These are phyloP conservation scores for Paracoccidioides lutzii DNA, from an alignment of 2,329 filamentous ascomycete species.

Conservation along the genomic window DNA sequence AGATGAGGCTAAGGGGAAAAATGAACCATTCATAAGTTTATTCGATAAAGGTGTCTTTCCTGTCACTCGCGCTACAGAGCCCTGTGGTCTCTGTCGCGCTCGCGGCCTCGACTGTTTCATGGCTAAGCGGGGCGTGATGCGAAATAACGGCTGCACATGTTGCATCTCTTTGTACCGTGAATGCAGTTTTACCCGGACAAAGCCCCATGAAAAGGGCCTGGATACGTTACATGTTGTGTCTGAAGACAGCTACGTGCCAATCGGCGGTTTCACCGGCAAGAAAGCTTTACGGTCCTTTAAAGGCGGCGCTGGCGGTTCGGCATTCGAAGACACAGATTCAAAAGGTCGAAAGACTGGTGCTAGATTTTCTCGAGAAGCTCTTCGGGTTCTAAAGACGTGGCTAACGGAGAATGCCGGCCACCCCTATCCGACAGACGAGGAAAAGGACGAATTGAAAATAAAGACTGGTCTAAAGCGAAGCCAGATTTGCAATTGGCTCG, in stretches of 20 bases:
- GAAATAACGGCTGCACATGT: constrained; percentile 33
- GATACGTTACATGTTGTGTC: constrained; percentile 33
- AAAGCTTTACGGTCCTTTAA: constrained; percentile 30
- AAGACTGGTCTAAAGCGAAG: constrained; percentile 69
- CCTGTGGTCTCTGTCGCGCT: constrained; percentile 34
- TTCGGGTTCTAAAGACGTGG: constrained; percentile 75
- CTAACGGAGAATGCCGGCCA: constrained; percentile 65
- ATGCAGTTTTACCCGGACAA: constrained; percentile 35
- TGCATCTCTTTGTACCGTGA: constrained; percentile 36
- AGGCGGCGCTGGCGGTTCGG: constrained; percentile 15
- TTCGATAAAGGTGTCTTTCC: constrained; percentile 25
- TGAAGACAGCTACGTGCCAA: constrained; percentile 30
- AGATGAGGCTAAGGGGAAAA: constrained; percentile 11
- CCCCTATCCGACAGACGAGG: constrained; percentile 77
- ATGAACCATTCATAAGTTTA: constrained; percentile 12
- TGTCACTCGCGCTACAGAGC: constrained; percentile 33
- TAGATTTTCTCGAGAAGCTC: constrained; percentile 66
- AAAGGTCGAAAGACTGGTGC: constrained; percentile 52
- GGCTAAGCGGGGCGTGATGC: constrained; percentile 31
- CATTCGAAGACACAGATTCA: constrained; percentile 25
- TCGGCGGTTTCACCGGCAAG: constrained; percentile 27
- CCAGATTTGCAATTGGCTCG: constrained; percentile 86
- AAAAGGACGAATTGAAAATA: constrained; percentile 66
- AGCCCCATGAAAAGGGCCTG: constrained; percentile 29
- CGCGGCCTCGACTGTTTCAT: constrained; percentile 38